These are phyloP conservation scores for Lojkania enalia DNA, from an alignment of 2,329 filamentous ascomycete genomes.

Conservation along the genomic window DNA sequence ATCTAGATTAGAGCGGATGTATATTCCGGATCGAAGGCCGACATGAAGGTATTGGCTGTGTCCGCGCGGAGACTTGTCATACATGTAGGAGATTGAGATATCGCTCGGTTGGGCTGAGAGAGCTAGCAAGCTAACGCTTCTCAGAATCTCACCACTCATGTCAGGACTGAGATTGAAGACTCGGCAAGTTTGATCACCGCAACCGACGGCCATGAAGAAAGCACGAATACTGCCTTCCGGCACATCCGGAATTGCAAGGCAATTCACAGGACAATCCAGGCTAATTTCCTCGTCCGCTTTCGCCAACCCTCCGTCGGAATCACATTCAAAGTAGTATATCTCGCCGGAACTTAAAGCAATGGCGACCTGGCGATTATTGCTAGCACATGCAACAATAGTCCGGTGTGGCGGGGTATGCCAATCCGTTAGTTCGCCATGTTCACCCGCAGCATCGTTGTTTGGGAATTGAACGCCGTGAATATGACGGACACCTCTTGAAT, in stretches of 20 bases:
- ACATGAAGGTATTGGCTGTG: slow-evolving; percentile 94
- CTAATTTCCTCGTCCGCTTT: slow-evolving; percentile 94
- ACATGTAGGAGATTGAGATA: slow-evolving; percentile 91
- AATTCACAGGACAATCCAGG: slow-evolving; percentile 94
- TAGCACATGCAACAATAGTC: slow-evolving; percentile 91
- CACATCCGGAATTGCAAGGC: slow-evolving; percentile 89
- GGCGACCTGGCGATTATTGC: slow-evolving; percentile 90
- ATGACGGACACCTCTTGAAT: slow-evolving; percentile 93
- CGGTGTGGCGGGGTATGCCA: slow-evolving; percentile 93
- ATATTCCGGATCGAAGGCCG: slow-evolving; percentile 91
- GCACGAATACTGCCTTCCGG: slow-evolving; percentile 87
- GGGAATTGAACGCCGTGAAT: slow-evolving; percentile 65
- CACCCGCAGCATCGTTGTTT: slow-evolving; percentile 26
- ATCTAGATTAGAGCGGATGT: slow-evolving; percentile 90
- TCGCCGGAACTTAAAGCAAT: slow-evolving; percentile 94
- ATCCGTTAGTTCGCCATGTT: slow-evolving; percentile 73
- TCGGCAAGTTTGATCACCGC: slow-evolving; percentile 93
- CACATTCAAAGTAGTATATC: slow-evolving; percentile 98
- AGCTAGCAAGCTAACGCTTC: slow-evolving; percentile 93
- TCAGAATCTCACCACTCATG: slow-evolving; percentile 67
- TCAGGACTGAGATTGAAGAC: slow-evolving; percentile 90
- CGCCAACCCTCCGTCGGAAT: slow-evolving; percentile 83
- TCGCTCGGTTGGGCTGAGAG: slow-evolving; percentile 87
- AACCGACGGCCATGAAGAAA: slow-evolving; percentile 92
- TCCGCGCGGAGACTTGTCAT: slow-evolving; percentile 86